Base-by-base conservation (phyloP, 108 stramenopile genomes). In the Nitzschia putrida region DNA sequence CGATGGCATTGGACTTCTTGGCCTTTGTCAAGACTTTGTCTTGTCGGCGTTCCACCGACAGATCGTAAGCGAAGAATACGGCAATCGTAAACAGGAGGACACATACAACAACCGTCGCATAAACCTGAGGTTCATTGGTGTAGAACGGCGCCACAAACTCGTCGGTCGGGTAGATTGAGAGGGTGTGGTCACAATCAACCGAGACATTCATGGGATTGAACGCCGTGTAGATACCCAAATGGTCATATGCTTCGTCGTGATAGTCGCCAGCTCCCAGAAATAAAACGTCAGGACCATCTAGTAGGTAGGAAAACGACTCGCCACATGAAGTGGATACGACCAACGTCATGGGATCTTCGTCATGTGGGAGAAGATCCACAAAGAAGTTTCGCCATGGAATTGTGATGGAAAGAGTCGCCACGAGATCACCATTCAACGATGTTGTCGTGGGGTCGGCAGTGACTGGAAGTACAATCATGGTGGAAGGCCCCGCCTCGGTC, bases 231-330 rank as follows among this genome's bases (percentile, higher is more conserved):
- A 18, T 37, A 1, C 12, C 50, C 23, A 34, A 53, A 51, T 14
- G 13, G 34, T 66, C 39, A 25, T 66, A 52, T 14, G 0, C 72
- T 21, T 37, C 21, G 34, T 87, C 81, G 53, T 85, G 83, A 18
- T 61, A 42, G 59, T 84, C 83, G 16, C 83, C 83, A 21, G 61
- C 58, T 6, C 86, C 86, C 43, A 87, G 26, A 13, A 80, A 72
- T 0, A 52, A 53, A 8, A 73, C 65, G 6, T 24, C 16, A 1
- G 50, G 61, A 24, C 61, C 65, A 60, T 38, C 38, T 4, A 91
- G 14, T 0, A 18, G 20, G 39, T 51, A 53, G 45, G 51, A 26
- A 10, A 56, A 25, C 10, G n/a, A n/a, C 29, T 66, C 50, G 34
- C 21, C n/a, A 10, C 64, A 66, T 16, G 38, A 26, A n/a, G 38